Base-by-base conservation (phyloP, 164 flowering plant genomes). In the Hamamelis virginiana region DNA sequence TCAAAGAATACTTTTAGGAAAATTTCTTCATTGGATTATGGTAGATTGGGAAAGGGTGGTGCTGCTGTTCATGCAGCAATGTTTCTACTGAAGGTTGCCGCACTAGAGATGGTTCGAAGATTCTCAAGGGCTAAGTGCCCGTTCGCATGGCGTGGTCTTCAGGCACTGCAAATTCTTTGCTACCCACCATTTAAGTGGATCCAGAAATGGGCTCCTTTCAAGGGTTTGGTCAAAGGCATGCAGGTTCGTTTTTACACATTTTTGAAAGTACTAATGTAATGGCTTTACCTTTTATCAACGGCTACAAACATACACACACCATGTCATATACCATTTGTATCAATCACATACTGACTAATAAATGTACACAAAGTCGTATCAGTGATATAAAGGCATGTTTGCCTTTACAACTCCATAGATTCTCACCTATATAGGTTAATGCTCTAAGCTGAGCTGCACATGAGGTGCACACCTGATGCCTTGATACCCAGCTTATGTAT, bases 151-250 rank as follows among this genome's bases (percentile, higher is more conserved):
- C 76, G 70, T 18, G 81, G 89, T 56, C 76, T 96, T 45, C 99
- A 96, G 78, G 87, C 86, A 51, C 53, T 89, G 64, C 98, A 96
- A 73, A 23, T 89, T 61, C 66, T 95, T 27, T 84, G 93, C 77
- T 91, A 81, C 72, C 94, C 97, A 14, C 98, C 98, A 33, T 81
- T 92, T 52, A 92, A 85, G 68, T 96, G 94, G 90, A 74, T 92
- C 58, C 86, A 88, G 65, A 83, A 85, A 79, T 90, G 93, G 94
- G 71, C 82, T 38, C 95, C 93, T 12, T 83, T 92, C 71, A 82
- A 72, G 77, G 75, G 77, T 69, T 75, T 96, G 76, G 77, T 84
- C 45, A 74, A 76, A 22, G 81, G 85, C 70, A 74, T 87, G 82
- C 90, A 92, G 97, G 99, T 91, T 76, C 46, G 81, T 80, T 44